Base-by-base conservation (phyloP, 2,329 filamentous ascomycete species). In the Escovopsis weberi region DNA sequence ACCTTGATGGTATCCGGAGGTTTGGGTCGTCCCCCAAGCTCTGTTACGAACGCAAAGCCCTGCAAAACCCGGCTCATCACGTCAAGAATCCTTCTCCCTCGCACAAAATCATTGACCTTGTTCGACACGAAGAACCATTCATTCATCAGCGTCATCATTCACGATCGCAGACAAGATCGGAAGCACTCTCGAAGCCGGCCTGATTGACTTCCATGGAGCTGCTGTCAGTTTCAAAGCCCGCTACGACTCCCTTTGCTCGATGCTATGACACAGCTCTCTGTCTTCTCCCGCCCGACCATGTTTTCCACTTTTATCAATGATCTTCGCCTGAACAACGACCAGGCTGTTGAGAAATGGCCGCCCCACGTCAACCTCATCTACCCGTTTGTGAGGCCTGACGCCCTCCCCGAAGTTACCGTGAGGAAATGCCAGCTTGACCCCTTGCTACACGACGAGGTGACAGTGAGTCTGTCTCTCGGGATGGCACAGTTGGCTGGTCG, bases 361-460 rank as follows among this genome's bases (percentile, higher is more conserved):
- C 74, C 78, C 11, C 79, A 82, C 50, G 54, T 82, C 51, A 83
- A 82, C 49, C 57, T 83, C 26, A 51, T 81, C 19, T 82, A 82
- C 52, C 80, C 78, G 0, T 83, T 82, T 53, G 74, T 80, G 6
- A 54, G 58, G 3, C 58, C 64, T 0, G 65, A 71, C 2, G 49
- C 50, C 8, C 61, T 83, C 2, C 50, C 59, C 2, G 50, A 54
- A 18, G 74, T 70, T 2, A 59, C 60, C 2, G 54, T 62, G 4
- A 43, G 51, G 12, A 45, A 59, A 4, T 41, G 46, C n/a, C 39
- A 47, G 19, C 39, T 53, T 40, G 28, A 49, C 38, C 39, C 46
- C 37, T 10, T 40, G 30, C 6, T 40, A 48, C 15, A 28, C 32
- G 19, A 45, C 12, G 35, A 26, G 10, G 45, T 53, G 11, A 41